Base-by-base conservation (phyloP, 306 rosid species). In the Luffa acutangula region DNA sequence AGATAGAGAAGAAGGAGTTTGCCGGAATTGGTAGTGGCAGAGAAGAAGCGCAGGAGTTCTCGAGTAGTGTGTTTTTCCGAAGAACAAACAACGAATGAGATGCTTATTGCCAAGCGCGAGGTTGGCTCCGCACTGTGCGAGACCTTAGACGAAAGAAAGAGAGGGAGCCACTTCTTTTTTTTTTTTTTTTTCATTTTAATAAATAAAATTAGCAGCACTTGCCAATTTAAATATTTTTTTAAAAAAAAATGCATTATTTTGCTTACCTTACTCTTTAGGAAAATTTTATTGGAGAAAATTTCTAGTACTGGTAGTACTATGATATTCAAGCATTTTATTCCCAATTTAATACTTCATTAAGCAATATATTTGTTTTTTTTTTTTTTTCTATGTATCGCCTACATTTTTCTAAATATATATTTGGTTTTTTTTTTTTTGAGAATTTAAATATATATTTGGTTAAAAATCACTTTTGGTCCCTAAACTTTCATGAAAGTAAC, bases 21-120 rank as follows among this genome's bases (percentile, higher is more conserved):
- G 83, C 79, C 66, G 84, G 82, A 77, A 82, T 36, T 51, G 83
- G 39, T 58, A 79, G 78, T 51, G 14, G 82, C 85, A 73, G 81
- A 82, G 43, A 69, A 66, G 51, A 79, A 76, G 56, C 9, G 52
- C 71, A 18, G 62, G 70, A 41, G 66, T 54, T 66, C 49, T 81
- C 66, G 77, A 69, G 72, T 1, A 78, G 80, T 65, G 88, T 75
- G 67, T 78, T 84, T 45, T 54, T 84, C 76, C 49, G 78, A 74
- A 60, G 59, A 64, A 78, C 62, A 45, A 79, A 52, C 65, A 31
- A 65, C 12, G 60, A 15, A 75, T 69, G 76, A 78, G 80, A 75
- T 78, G 78, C 84, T 65, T n/a, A 78, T 9, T 49, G 76, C 58
- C 58, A 64, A 53, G 71, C 70, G 48, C 10, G 56, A 58, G 64